A percentile compares a stretch with the other conserved stretches of the same genome.
Conservation (phyloP, 2,329 filamentous ascomycete genomes). For the Monilinia vaccinii-corymbosi region DNA sequence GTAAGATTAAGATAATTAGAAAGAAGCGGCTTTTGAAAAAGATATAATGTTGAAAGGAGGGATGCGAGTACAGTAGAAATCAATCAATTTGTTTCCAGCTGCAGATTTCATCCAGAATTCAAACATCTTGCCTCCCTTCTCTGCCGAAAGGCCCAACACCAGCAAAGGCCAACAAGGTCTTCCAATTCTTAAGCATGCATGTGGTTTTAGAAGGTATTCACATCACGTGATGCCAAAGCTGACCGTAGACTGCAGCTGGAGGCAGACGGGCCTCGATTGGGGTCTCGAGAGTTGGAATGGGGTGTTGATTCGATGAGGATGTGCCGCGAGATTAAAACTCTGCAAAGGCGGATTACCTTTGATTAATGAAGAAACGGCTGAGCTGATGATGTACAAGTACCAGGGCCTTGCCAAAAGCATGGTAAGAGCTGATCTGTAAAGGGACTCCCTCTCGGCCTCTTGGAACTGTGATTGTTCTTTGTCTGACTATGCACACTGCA, state of each 20-base stretch:
- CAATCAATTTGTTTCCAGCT: no score
- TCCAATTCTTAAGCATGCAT: no score
- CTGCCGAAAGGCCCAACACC: not conserved
- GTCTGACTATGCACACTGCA: not conserved
- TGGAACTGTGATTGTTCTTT: not conserved
- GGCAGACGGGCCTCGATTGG: conserved; percentile 10
- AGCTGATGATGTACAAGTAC: not conserved
- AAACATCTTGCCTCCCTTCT: not conserved
- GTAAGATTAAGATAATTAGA: no score
- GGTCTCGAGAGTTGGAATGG: conserved; percentile 1
- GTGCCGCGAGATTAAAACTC: not conserved
- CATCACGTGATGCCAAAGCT: conserved; percentile 3
- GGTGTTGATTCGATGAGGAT: conserved; percentile 3
- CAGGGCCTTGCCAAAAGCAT: not conserved
- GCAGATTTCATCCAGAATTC: not conserved
- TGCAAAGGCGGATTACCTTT: not conserved
- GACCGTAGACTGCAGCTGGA: not conserved
- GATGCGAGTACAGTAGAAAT: no score
- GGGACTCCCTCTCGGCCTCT: not conserved
- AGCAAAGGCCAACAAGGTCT: not conserved
- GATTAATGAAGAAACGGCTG: not conserved
- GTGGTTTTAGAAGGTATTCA: not conserved
- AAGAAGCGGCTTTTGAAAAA: no score
- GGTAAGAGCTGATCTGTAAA: not conserved
- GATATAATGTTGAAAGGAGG: no score